A percentile compares a stretch with the other conserved stretches of the same genome.
phyloP scores from a whole-genome alignment of 179 eudicot species.

The Heliamphora pulchella region DNA sequence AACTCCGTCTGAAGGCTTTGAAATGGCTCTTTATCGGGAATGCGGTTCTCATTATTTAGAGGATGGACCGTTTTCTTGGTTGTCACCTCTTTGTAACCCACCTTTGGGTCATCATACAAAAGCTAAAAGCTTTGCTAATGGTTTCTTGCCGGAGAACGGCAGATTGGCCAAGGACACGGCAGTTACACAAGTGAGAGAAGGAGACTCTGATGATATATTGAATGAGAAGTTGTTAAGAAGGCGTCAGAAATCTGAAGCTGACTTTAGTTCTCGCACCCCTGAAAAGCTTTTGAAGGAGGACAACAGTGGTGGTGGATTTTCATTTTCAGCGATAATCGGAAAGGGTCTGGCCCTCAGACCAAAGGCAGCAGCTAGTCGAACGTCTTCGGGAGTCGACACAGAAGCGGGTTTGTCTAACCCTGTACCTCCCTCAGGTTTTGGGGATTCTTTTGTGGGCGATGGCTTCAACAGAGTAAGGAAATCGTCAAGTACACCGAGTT shows the following conservation, averaged over 20 bases:
- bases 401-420: constrained; percentile 37
- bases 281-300: constrained; percentile 73
- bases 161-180: constrained; percentile 24
- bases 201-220: constrained; percentile 44
- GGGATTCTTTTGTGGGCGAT: constrained; percentile 40
- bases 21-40: constrained; percentile 64
- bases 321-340: constrained; percentile 68
- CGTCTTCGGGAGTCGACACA: constrained; percentile 41
- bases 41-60: constrained; percentile 39
- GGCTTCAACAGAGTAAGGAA: constrained; percentile 55
- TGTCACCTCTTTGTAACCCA: constrained; percentile 32
- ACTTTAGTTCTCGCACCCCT: constrained; percentile 43
- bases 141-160: constrained; percentile 45
- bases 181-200: constrained; percentile 23
- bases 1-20: constrained; percentile 48
- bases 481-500: constrained; percentile 71
- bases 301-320: constrained; percentile 42
- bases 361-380: constrained; percentile 61
- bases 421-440: constrained; percentile 28
- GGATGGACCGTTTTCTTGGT: constrained; percentile 33
- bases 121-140: constrained; percentile 62
- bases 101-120: constrained; percentile 65
- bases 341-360: constrained; percentile 81
- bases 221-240: constrained; percentile 43
- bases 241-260: constrained; percentile 62